A percentile compares a stretch with the other conserved stretches of the same genome.
Evolutionary conservation across 306 rosid species (phyloP).

Genomic region (Rubus parviflorus): DNA sequence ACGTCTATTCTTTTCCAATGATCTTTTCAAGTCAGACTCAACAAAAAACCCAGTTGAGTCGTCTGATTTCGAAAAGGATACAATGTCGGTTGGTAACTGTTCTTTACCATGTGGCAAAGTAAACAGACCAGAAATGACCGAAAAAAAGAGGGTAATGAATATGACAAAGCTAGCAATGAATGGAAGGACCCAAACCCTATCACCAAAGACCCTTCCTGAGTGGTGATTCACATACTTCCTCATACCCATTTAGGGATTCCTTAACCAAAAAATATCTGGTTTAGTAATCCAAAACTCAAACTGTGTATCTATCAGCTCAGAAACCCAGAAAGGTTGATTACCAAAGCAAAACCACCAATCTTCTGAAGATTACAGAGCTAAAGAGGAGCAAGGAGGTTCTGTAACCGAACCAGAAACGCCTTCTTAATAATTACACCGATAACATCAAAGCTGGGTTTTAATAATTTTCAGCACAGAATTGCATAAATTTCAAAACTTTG

Average conservation of each 20-base stretch:
- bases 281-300: conserved; percentile 30
- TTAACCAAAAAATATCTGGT: conserved; percentile 17
- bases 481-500: conserved; percentile 32
- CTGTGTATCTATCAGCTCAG: conserved; percentile 26
- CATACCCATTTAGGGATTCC: conserved; percentile 47
- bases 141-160: conserved; percentile 59
- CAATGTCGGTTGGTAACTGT: conserved; percentile 52
- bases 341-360: conserved; percentile 38
- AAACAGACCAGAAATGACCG: conserved; percentile 56
- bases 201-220: conserved; percentile 77
- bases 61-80: conserved; percentile 52
- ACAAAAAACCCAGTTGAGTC: conserved; percentile 64
- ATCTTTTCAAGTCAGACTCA: conserved; percentile 60
- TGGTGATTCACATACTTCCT: conserved; percentile 79
- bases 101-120: conserved; percentile 54
- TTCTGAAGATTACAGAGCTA: conserved; percentile 16
- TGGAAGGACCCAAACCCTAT: conserved; percentile 80
- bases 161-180: conserved; percentile 78
- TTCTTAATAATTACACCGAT: conserved; percentile 14
- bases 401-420: conserved; percentile 35
- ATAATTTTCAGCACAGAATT: conserved; percentile 25
- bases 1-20: conserved; percentile 31
- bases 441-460: conserved; percentile 32
- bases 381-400: conserved; percentile 27
- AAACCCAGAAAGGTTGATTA: conserved; percentile 22